Conservation (phyloP, 2,329 filamentous ascomycete genomes). For the Laburnicola sp. region DNA sequence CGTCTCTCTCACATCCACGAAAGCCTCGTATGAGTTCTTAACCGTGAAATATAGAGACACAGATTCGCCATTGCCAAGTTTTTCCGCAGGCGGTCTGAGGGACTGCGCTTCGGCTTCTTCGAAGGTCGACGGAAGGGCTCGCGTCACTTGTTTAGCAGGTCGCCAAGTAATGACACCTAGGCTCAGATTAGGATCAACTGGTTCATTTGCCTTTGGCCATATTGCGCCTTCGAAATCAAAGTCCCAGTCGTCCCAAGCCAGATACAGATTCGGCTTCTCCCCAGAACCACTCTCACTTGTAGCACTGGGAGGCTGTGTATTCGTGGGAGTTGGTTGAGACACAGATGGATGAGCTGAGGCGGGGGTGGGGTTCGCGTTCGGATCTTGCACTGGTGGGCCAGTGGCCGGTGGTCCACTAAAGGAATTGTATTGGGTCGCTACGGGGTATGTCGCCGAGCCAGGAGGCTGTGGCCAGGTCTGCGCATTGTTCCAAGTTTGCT, state of each 20-base stretch:
- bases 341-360: constrained; percentile 25
- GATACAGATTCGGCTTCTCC: constrained; percentile 37
- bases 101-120: constrained; percentile 50
- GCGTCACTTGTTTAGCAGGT: constrained; percentile 48
- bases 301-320: constrained; percentile 19
- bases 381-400: constrained; percentile 20
- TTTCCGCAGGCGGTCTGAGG: constrained; percentile 42
- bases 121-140: constrained; percentile 49
- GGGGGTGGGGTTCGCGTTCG: constrained; percentile 35
- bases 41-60: constrained; percentile 55
- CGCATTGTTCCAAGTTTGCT: constrained; percentile 29
- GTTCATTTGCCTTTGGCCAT: constrained; percentile 50
- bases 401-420: constrained; percentile 17
- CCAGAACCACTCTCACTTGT: constrained; percentile 20
- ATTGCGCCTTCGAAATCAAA: constrained; percentile 51
- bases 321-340: constrained; percentile 15
- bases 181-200: constrained; percentile 50
- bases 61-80: constrained; percentile 48
- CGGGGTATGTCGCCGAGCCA: constrained; percentile 21
- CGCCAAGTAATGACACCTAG: constrained; percentile 54
- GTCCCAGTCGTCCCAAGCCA: constrained; percentile 48
- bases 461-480: constrained; percentile 27
- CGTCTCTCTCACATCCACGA: constrained; percentile 54
- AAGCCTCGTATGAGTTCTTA: constrained; percentile 49
- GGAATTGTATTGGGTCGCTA: constrained; percentile 20